phyloP scores from a whole-genome alignment of 2,329 filamentous ascomycete genomes.

The Aspergillus costaricaensis region DNA sequence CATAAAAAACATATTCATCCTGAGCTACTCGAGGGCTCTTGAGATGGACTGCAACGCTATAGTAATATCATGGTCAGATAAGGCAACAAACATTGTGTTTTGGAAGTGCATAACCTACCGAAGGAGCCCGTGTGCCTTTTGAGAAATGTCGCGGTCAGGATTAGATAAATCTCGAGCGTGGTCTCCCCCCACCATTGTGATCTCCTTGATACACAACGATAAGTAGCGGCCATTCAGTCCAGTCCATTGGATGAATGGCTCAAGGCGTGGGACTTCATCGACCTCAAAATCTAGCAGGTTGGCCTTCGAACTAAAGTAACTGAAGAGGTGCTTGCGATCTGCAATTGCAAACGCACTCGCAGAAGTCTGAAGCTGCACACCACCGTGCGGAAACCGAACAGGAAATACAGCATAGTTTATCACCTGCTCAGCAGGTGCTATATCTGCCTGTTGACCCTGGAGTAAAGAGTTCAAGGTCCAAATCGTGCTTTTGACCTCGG shows the following conservation, averaged over 20 bases:
- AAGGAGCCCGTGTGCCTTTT: conserved; percentile 14
- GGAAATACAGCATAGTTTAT: conserved; percentile 10
- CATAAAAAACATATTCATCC: conserved; percentile 10
- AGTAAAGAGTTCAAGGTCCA: conserved; percentile 14
- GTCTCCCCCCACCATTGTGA: conserved; percentile 7
- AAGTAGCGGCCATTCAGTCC: conserved; percentile 11
- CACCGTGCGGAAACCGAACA: conserved; percentile 7
- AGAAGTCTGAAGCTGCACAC: conserved; percentile 3
- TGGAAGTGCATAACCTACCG: conserved; percentile 3
- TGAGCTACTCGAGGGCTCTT: conserved; percentile 9
- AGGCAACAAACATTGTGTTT: neutral
- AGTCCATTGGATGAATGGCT: conserved; percentile 12
- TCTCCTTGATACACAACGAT: conserved; percentile 15
- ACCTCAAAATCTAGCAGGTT: conserved; percentile 12
- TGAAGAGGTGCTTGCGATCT: conserved; percentile 13
- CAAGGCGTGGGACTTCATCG: conserved; percentile 10
- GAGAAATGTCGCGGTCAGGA: conserved; percentile 6
- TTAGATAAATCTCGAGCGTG: neutral
- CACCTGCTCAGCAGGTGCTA: neutral
- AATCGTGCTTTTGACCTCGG: conserved; percentile 13
- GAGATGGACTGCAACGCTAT: conserved; percentile 12
- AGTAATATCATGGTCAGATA: neutral
- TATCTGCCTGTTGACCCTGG: neutral
- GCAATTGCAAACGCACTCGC: conserved; percentile 8
- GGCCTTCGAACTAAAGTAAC: conserved; percentile 7